Conservation (phyloP, 768 basidiomycete genomes). For the Russula olivacea region DNA sequence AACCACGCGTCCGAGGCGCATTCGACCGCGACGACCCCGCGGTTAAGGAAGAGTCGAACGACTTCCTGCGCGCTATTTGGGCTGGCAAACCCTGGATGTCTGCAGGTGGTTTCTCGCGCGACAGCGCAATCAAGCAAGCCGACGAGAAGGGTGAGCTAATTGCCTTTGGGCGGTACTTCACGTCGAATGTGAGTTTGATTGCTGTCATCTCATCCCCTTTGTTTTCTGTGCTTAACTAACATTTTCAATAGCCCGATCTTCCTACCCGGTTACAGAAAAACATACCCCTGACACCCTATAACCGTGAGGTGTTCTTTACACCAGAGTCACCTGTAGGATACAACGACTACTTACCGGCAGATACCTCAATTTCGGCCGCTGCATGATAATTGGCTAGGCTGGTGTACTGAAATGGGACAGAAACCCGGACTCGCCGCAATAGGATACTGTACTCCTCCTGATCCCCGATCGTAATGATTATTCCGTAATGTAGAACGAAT, state of each 20-base stretch:
- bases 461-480: no score
- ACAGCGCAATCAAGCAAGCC: slow-evolving; percentile 36
- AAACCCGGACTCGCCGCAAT: no score
- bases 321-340: not conserved
- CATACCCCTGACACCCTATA: slow-evolving; percentile 27
- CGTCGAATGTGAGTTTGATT: slow-evolving; percentile 30
- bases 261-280: slow-evolving; percentile 29
- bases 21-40: not conserved
- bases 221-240: not conserved
- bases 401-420: not conserved
- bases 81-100: slow-evolving; percentile 36
- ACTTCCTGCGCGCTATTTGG: slow-evolving; percentile 46
- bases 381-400: not conserved
- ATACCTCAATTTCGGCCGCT: not conserved
- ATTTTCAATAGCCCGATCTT: slow-evolving; percentile 32
- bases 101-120: slow-evolving; percentile 41
- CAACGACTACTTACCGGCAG: not conserved
- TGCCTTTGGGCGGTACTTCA: slow-evolving; percentile 35
- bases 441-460: no score
- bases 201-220: not conserved
- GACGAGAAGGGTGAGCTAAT: slow-evolving; percentile 33
- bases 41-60: slow-evolving; percentile 31
- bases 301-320: slow-evolving; percentile 25
- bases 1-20: slow-evolving; percentile 27
- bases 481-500: no score